Evolutionary conservation across 352 stramenopile species (phyloP).

Genomic region (Phytophthora hybrid): DNA sequence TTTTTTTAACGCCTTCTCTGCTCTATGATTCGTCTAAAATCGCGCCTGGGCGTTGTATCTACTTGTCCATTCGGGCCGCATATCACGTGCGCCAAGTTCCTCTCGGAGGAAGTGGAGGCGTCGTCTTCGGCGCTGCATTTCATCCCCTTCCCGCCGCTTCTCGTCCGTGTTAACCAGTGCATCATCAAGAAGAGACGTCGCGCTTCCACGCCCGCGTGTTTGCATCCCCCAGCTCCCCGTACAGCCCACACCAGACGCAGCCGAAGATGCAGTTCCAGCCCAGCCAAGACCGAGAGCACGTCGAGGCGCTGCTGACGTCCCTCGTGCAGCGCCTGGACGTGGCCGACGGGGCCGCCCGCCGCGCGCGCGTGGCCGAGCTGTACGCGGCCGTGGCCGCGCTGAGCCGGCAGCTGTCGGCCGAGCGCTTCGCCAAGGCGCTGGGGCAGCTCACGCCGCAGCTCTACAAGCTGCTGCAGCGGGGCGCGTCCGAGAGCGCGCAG

Average conservation of each 20-base stretch:
- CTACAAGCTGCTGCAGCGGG: conserved; percentile 69
- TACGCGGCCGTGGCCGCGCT: conserved; percentile 70
- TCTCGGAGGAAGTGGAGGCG: background rate
- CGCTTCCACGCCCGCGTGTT: background rate
- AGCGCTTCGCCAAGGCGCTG: conserved; percentile 82
- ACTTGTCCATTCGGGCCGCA: background rate
- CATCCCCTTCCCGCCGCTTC: background rate
- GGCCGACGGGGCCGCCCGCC: conserved; percentile 43
- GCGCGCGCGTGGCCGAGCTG: conserved; percentile 63
- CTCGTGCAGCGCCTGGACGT: conserved; percentile 72
- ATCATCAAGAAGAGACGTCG: conserved; percentile 11
- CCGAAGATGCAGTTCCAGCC: conserved; percentile 43
- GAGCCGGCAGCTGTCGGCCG: conserved; percentile 77
- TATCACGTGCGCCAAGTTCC: background rate
- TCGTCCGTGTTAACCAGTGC: background rate
- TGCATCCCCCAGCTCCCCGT: too few relatives aligned
- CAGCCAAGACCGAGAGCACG: conserved; percentile 65
- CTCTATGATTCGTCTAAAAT: conserved; percentile 15
- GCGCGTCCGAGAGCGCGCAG: conserved; percentile 64
- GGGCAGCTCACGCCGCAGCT: conserved; percentile 81
- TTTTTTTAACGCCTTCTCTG: background rate
- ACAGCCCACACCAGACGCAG: background rate
- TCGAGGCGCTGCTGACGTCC: conserved; percentile 65
- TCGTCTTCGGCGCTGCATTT: background rate
- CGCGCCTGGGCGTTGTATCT: conserved; percentile 10